Evolutionary conservation across 1,284 basidiomycete species (phyloP), one percentile per base, ranked within the genome.

Genomic region (Irpex sp.): DNA sequence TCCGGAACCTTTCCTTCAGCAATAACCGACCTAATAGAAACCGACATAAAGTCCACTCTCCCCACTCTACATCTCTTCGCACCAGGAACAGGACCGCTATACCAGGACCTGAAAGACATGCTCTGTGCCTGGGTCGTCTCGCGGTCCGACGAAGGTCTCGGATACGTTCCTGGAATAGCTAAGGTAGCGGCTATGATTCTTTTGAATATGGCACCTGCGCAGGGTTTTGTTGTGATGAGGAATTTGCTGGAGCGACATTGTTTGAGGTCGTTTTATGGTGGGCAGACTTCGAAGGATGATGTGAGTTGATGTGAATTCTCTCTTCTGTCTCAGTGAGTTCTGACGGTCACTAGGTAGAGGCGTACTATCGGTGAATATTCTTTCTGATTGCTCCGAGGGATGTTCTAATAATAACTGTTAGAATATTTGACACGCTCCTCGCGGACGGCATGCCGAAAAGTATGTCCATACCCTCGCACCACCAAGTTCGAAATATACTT

Each of bases 391-490:
- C 62, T 71, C 72, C 62, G 69, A 71, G 71, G 26, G n/a, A 57
- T 13, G 34, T 38, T 57, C 19, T 61, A 57, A 57, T 59, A 54
- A 60, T 48, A 51, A 52, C 6, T n/a, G 1, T 13, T 66, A 94
- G 95, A 68, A 96, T 97, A 71, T 96, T 97, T 70, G 95, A 97
- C 71, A 96, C 94, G 0, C 77, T 97, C 9, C 80, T 97, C 31
- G 94, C 94, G 26, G 95, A 97, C 73, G 87, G 90, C 52, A 96
- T 98, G 89, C 97, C 97, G 0, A 97, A 95, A 80, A 87, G 93
- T 96, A 69, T 71, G 84, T 69, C 6, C 48, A 26, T 59, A 8
- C 37, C 9, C n/a, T 21, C n/a, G 2, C 8, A 9, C 31, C 6
- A 56, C 17, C 1, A 13, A 49, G 13, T n/a, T n/a, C 44, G 54